These are phyloP conservation scores for Yamadazyma triangularis DNA, from an alignment of 1,139 yeast species.

Conservation along the genomic window DNA sequence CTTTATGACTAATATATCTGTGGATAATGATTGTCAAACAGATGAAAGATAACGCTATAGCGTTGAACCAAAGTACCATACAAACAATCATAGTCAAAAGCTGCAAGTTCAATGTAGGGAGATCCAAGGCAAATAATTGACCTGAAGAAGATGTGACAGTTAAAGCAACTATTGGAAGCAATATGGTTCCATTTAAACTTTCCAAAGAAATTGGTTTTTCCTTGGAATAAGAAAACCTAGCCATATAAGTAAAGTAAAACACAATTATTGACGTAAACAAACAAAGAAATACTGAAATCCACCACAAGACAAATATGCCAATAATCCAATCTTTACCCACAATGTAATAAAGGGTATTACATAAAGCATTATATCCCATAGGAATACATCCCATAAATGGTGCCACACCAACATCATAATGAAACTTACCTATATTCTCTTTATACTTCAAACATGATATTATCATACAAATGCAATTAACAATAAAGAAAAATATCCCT, in stretches of 20 bases:
- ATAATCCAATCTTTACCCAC: constrained; percentile 33
- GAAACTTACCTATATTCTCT: constrained; percentile 24
- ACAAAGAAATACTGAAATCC: constrained; percentile 54
- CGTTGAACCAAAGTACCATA: constrained; percentile 63
- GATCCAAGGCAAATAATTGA: constrained; percentile 41
- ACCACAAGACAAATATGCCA: constrained; percentile 60
- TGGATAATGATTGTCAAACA: constrained; percentile 54
- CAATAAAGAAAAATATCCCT: constrained; percentile 44
- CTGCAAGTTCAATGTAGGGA: constrained; percentile 42
- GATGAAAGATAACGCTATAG: constrained; percentile 57
- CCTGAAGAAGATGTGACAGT: constrained; percentile 74
- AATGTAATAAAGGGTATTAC: constrained; percentile 47
- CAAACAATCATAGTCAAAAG: constrained; percentile 51
- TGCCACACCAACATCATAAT: constrained; percentile 45
- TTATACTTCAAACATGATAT: constrained; percentile 35
- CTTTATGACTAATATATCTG: constrained; percentile 52
- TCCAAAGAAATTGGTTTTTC: constrained; percentile 15
- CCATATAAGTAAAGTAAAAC: constrained; percentile 38
- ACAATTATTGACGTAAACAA: constrained; percentile 56
- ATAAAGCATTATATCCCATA: constrained; percentile 70
- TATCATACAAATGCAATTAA: constrained; percentile 33
- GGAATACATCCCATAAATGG: constrained; percentile 73
- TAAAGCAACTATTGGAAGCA: constrained; percentile 71
- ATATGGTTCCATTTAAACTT: constrained; percentile 38
- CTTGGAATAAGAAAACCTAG: too few relatives aligned